Evolutionary conservation across 2,329 filamentous ascomycete genomes (phyloP).

Genomic region (Orbilia quercus): DNA sequence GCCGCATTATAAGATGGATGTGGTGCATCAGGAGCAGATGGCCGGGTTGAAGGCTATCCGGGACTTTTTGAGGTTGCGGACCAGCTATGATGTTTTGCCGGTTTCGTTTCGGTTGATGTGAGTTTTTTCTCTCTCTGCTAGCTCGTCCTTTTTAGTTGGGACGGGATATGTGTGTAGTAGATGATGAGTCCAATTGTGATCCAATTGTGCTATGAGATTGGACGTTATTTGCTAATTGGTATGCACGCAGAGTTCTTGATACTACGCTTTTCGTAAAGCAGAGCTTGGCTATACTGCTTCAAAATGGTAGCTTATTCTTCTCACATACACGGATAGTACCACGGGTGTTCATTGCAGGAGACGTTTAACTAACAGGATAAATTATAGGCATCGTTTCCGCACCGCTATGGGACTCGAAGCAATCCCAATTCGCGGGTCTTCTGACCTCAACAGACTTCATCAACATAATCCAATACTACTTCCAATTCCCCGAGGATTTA

Average conservation of each 20-base stretch:
- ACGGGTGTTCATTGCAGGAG: too few relatives aligned
- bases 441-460: conserved; percentile 97
- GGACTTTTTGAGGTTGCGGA: conserved; percentile 94
- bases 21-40: conserved; percentile 46
- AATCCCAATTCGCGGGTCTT: conserved; percentile 90
- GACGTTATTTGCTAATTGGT: background rate
- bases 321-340: too few relatives aligned
- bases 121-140: conserved; percentile 19
- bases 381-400: conserved; percentile 90
- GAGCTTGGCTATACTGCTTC: conserved; percentile 91
- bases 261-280: conserved; percentile 96
- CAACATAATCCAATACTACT: conserved; percentile 99
- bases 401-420: conserved; percentile 94
- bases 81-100: conserved; percentile 96
- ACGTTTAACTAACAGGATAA: too few relatives aligned
- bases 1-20: conserved; percentile 31
- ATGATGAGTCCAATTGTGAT: too few relatives aligned
- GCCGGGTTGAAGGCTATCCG: conserved; percentile 77
- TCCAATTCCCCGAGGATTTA: conserved; percentile 91
- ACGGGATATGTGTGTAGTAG: too few relatives aligned
- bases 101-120: conserved; percentile 90
- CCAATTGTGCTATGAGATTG: too few relatives aligned
- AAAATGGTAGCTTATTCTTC: too few relatives aligned
- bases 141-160: background rate
- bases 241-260: conserved; percentile 74